A percentile compares a stretch with the other conserved stretches of the same genome.
Conservation (phyloP, 164 flowering plant species). For the Vitis riparia region DNA sequence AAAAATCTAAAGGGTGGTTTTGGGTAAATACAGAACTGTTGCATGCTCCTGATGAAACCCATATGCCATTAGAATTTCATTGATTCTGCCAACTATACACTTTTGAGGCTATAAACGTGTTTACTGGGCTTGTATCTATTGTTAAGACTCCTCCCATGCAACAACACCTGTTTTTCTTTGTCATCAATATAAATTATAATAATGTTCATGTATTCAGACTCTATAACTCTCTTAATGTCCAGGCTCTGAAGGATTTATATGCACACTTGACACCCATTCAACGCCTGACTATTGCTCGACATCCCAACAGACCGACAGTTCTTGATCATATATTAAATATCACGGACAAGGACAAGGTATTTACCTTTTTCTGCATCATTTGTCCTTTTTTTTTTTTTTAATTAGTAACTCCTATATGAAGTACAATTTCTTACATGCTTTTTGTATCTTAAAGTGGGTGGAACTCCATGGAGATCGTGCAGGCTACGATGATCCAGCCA, state of each 20-base stretch:
- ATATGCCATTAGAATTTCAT: neutral
- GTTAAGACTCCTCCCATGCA: too few relatives aligned
- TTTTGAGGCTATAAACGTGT: neutral
- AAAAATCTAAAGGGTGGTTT: neutral
- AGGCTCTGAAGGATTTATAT: conserved; percentile 39
- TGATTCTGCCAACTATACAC: neutral
- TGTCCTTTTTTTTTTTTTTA: neutral
- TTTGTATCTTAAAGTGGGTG: conserved; percentile 26
- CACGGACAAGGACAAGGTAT: conserved; percentile 24
- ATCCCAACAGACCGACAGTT: conserved; percentile 40
- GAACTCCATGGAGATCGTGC: conserved; percentile 45
- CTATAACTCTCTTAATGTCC: neutral
- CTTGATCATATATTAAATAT: conserved; percentile 36
- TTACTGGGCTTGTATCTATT: too few relatives aligned
- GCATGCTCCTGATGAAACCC: neutral
- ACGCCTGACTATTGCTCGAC: conserved; percentile 37
- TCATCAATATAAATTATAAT: too few relatives aligned
- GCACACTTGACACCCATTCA: conserved; percentile 34
- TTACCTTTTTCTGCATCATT: too few relatives aligned
- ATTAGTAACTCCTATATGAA: neutral
- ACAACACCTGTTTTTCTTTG: neutral
- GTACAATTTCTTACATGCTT: neutral
- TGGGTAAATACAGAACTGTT: neutral
- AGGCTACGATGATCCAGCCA: neutral
- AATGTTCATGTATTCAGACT: too few relatives aligned